Conservation (phyloP, 495 filamentous ascomycete genomes). For the Aspergillus conjunctus region DNA sequence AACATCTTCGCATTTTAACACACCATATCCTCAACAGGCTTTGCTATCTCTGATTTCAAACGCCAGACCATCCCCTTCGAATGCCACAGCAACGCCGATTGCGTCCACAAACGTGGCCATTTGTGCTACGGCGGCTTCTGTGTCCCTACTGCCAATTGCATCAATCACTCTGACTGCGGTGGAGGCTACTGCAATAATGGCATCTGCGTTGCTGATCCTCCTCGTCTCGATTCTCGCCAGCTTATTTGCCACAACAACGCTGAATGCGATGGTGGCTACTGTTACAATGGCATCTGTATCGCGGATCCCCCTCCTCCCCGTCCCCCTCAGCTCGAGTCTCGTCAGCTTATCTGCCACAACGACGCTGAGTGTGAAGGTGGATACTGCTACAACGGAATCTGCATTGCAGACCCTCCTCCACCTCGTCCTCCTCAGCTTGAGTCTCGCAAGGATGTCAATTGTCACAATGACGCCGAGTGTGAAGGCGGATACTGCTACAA, state of each 20-base stretch:
- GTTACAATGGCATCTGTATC: slow-evolving; percentile 15
- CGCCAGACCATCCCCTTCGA: no score
- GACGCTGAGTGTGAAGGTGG: slow-evolving; percentile 7
- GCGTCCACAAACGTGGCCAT: no score
- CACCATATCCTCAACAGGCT: neutral
- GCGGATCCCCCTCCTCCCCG: neutral
- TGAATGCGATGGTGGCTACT: slow-evolving; percentile 6
- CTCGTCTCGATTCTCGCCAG: neutral
- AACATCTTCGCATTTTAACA: neutral
- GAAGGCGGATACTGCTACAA: slow-evolving; percentile 10
- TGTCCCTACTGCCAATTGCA: neutral
- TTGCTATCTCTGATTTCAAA: no score
- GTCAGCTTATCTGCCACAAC: slow-evolving; percentile 8
- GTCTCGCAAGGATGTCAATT: slow-evolving; percentile 4
- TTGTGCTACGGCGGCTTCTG: no score
- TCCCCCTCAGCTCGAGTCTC: neutral
- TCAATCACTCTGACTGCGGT: neutral
- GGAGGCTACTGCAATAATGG: neutral
- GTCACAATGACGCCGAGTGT: slow-evolving; percentile 10
- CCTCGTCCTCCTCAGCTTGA: neutral
- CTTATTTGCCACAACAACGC: slow-evolving; percentile 1
- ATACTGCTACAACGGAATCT: slow-evolving; percentile 14
- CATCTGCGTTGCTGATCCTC: neutral
- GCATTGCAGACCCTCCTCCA: slow-evolving; percentile 3
- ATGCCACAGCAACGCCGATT: no score